Evolutionary conservation across 176 grass and related monocot species (phyloP).

Genomic region (Luzula sylvatica): DNA sequence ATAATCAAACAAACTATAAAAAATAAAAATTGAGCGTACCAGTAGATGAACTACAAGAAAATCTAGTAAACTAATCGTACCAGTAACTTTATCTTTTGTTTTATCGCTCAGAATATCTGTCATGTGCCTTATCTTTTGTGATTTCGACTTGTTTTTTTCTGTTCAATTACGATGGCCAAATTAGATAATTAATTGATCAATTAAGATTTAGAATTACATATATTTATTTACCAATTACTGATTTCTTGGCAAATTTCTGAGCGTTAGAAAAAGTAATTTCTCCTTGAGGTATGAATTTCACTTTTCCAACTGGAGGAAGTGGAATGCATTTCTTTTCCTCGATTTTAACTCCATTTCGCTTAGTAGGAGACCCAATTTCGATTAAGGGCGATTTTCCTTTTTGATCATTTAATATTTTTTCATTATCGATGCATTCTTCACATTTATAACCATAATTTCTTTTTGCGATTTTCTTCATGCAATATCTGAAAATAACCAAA

Average conservation of each 20-base stretch:
- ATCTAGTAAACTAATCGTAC: neutral
- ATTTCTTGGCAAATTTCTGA: constrained; percentile 25
- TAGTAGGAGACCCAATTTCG: neutral
- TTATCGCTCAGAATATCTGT: constrained; percentile 2
- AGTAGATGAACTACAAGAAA: neutral
- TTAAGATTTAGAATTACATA: neutral
- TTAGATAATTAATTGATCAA: too few species aligned
- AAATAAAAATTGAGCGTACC: neutral
- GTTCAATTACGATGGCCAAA: neutral
- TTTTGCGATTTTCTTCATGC: constrained; percentile 1
- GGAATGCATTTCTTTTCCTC: constrained; percentile 25
- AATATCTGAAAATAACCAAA: constrained; percentile 29
- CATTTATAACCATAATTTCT: constrained; percentile 19
- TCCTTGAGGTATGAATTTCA: constrained; percentile 46
- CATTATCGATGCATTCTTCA: constrained; percentile 12
- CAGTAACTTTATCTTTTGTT: constrained; percentile 2
- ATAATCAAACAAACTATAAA: neutral
- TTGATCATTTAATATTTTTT: constrained; percentile 6
- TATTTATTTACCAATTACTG: constrained; percentile 1
- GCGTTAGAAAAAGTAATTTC: constrained; percentile 31
- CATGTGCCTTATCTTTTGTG: constrained; percentile 1
- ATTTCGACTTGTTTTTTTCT: neutral
- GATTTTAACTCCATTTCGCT: constrained; percentile 7
- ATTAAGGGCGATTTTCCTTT: neutral
- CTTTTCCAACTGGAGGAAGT: constrained; percentile 29